Evolutionary conservation across 2,329 filamentous ascomycete genomes (phyloP).

Genomic region (Neopestalotiopsis sp.): DNA sequence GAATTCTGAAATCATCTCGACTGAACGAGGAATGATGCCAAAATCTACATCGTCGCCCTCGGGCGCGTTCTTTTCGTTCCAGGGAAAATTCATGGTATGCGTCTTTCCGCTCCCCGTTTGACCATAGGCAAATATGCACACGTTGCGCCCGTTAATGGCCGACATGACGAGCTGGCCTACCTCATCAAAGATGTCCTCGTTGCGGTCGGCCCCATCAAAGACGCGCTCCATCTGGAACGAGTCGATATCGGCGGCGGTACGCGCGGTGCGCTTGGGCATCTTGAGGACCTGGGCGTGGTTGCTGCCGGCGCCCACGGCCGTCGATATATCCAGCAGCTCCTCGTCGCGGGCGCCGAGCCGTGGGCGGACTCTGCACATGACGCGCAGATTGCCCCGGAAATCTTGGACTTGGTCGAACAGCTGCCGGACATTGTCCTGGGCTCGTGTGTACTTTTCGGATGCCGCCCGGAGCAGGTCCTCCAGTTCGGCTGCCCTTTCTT

Average conservation of each 20-base stretch:
- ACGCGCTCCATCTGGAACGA: conserved; percentile 17
- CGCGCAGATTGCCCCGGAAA: conserved; percentile 16
- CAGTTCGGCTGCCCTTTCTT: background rate
- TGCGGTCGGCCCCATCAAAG: conserved; percentile 8
- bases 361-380: conserved; percentile 17
- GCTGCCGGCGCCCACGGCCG: background rate
- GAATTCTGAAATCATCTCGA: conserved; percentile 1
- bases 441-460: background rate
- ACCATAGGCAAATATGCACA: conserved; percentile 19
- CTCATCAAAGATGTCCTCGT: conserved; percentile 17
- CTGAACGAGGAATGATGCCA: conserved; percentile 10
- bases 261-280: conserved; percentile 10
- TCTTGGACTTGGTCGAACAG: conserved; percentile 15
- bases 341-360: background rate
- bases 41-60: background rate
- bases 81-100: conserved; percentile 16
- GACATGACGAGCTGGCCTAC: conserved; percentile 16
- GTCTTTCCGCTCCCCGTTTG: conserved; percentile 20
- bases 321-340: background rate
- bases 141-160: conserved; percentile 15
- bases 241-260: background rate
- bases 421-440: conserved; percentile 7
- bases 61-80: background rate
- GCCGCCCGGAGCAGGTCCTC: background rate
- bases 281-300: background rate